phyloP scores from a whole-genome alignment of 148 eudicot genomes.

The Camellia granthamiana region DNA sequence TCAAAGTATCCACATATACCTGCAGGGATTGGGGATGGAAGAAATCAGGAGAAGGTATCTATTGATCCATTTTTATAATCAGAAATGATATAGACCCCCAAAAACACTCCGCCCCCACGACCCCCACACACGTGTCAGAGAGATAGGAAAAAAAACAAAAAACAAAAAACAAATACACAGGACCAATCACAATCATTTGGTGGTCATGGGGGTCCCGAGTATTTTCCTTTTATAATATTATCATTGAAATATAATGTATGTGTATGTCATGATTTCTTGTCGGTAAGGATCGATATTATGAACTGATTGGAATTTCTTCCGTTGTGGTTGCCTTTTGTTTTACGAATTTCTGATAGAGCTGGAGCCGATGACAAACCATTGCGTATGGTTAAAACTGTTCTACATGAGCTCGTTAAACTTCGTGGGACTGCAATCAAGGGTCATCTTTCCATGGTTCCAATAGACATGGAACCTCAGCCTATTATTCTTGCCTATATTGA shows the following conservation, averaged over 20 bases:
- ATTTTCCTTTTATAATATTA: not conserved
- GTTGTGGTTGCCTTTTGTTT: not conserved
- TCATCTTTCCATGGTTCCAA: slow-evolving; percentile 94
- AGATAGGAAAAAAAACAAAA: too few relatives aligned
- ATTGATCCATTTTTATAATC: not conserved
- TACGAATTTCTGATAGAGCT: slow-evolving; percentile 48
- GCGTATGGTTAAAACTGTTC: slow-evolving; percentile 97
- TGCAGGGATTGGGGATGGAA: slow-evolving; percentile 98
- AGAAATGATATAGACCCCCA: too few relatives aligned
- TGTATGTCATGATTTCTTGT: not conserved
- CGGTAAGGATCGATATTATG: not conserved
- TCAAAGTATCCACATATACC: slow-evolving; percentile 90
- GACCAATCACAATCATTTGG: too few relatives aligned
- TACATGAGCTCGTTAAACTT: slow-evolving; percentile 98
- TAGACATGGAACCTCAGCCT: slow-evolving; percentile 94
- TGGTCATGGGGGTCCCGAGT: too few relatives aligned
- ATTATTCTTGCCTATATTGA: slow-evolving; percentile 98
- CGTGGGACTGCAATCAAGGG: slow-evolving; percentile 97
- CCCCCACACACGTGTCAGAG: too few relatives aligned
- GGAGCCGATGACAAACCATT: slow-evolving; percentile 99
- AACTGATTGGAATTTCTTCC: slow-evolving; percentile 1
- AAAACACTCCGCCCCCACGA: too few relatives aligned
- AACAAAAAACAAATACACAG: too few relatives aligned
- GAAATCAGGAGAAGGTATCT: slow-evolving; percentile 92
- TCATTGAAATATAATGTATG: not conserved